Evolutionary conservation across 441 rosid genomes (phyloP).

Genomic region (Erodium chrysanthum): DNA sequence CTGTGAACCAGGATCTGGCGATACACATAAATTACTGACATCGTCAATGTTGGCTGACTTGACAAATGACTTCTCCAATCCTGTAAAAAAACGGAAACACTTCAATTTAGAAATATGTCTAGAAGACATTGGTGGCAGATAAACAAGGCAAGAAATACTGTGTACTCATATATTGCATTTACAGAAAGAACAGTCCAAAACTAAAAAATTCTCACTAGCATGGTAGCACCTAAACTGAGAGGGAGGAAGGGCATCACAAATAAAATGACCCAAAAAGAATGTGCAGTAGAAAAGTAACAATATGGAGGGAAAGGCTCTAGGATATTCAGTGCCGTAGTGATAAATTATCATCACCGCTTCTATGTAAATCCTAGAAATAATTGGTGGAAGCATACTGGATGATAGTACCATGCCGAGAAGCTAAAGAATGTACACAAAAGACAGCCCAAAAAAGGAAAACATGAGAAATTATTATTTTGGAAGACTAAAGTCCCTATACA

Average conservation of each 20-base stretch:
- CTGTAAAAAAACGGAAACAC: conserved; percentile 30
- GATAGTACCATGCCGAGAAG: not conserved
- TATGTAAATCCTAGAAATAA: not conserved
- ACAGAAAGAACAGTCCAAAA: not conserved
- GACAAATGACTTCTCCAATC: conserved; percentile 44
- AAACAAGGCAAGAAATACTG: not conserved
- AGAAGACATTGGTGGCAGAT: not conserved
- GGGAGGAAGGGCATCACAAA: not conserved
- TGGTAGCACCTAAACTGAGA: not conserved
- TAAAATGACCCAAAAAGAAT: not conserved
- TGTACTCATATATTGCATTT: not conserved
- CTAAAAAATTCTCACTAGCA: not conserved
- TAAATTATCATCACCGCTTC: not conserved
- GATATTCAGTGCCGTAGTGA: not conserved
- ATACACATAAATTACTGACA: conserved; percentile 46
- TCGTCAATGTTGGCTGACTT: conserved; percentile 44
- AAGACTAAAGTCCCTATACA: not conserved
- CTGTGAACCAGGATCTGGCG: conserved; percentile 53
- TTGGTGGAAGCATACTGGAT: not conserved
- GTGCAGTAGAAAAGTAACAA: not conserved
- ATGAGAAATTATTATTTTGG: not conserved
- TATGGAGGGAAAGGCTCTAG: not conserved
- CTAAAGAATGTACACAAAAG: not conserved
- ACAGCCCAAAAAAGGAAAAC: not conserved
- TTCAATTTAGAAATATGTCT: not conserved